Conservation (phyloP, 306 rosid species). For the Pachyrhizus erosus region DNA sequence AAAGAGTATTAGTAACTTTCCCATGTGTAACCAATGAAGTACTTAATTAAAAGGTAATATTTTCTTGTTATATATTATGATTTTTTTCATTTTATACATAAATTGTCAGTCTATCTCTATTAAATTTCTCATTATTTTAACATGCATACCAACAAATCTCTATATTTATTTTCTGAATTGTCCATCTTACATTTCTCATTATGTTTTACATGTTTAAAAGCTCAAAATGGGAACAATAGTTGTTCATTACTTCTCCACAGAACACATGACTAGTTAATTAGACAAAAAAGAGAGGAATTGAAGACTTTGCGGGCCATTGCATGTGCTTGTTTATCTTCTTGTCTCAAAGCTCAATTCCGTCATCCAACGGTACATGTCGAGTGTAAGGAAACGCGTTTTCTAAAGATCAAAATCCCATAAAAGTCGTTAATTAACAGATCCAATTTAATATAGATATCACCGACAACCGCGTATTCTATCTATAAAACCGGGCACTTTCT, state of each 20-base stretch:
- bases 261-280: neutral
- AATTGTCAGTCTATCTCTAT: neutral
- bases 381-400: conserved; percentile 53
- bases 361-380: conserved; percentile 39
- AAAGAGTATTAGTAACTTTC: neutral
- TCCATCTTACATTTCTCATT: neutral
- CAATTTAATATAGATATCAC: conserved; percentile 55
- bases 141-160: neutral
- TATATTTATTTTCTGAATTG: neutral
- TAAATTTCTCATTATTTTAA: neutral
- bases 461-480: conserved; percentile 62
- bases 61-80: neutral
- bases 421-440: conserved; percentile 32
- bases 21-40: neutral
- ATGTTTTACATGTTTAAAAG: neutral
- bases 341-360: conserved; percentile 34
- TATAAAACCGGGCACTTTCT: conserved; percentile 49
- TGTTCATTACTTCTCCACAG: neutral
- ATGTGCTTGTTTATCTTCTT: conserved; percentile 51
- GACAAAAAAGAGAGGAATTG: neutral
- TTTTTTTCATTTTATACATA: neutral
- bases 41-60: neutral
- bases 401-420: conserved; percentile 12
- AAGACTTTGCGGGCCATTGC: conserved; percentile 29
- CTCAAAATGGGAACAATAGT: neutral